Evolutionary conservation across 495 filamentous ascomycete genomes (phyloP).

Genomic region (Friedmanniomyces endolithicus): DNA sequence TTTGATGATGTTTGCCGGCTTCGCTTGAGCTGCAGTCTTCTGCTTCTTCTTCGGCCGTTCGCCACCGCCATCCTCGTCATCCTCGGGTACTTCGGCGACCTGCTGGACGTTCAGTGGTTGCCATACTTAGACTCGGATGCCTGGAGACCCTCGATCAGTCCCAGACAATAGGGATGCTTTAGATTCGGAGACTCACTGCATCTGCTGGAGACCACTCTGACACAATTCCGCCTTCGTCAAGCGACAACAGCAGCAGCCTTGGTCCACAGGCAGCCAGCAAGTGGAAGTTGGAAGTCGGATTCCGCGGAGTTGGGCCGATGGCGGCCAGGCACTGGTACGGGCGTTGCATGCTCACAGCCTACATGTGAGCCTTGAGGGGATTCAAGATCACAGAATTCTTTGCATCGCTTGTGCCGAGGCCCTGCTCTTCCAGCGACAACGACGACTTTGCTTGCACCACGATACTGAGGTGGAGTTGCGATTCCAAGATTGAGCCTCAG

Average conservation of each 20-base stretch:
- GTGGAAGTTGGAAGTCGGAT: neutral
- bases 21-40: constrained; percentile 14
- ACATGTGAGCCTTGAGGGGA: no score
- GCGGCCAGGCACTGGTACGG: constrained; percentile 12
- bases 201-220: constrained; percentile 10
- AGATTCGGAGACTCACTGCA: neutral
- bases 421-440: no score
- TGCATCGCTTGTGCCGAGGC: no score
- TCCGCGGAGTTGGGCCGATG: neutral
- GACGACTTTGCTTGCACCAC: no score
- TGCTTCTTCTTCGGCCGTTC: constrained; percentile 13
- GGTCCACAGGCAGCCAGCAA: constrained; percentile 15
- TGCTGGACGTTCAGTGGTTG: neutral
- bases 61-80: neutral
- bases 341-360: constrained; percentile 5
- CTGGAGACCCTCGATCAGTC: neutral
- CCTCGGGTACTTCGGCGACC: neutral
- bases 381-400: no score
- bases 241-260: constrained; percentile 1
- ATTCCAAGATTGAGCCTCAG: no score
- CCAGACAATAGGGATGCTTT: neutral
- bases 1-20: constrained; percentile 24
- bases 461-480: no score
- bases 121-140: neutral
- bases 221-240: neutral